phyloP scores from a whole-genome alignment of 257 asterid species.

The Salvia splendens region DNA sequence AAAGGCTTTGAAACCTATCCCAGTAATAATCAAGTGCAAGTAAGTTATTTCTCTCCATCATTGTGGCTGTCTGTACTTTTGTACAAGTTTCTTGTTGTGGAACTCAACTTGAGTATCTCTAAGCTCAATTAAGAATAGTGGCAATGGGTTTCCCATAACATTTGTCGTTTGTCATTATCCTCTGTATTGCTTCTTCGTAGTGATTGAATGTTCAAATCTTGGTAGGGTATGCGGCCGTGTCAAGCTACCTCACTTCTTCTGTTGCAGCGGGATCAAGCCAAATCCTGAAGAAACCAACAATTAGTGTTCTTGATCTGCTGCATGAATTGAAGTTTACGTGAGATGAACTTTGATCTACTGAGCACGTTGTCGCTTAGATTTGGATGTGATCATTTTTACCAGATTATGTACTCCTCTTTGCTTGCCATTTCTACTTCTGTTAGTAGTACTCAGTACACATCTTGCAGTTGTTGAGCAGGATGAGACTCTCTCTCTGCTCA shows the following conservation, averaged over 20 bases:
- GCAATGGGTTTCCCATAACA: too few species aligned
- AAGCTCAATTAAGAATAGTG: background rate
- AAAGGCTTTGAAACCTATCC: slow-evolving; percentile 94
- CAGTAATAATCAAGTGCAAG: slow-evolving; percentile 94
- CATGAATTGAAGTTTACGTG: background rate
- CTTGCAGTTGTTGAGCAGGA: slow-evolving; percentile 17
- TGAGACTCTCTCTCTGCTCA: background rate
- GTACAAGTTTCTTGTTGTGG: background rate
- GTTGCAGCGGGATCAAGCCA: slow-evolving; percentile 87
- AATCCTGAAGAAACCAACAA: slow-evolving; percentile 48
- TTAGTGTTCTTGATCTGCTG: slow-evolving; percentile 17
- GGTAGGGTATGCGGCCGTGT: slow-evolving; percentile 92
- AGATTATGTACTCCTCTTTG: background rate
- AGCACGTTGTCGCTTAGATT: background rate
- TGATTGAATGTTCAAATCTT: background rate
- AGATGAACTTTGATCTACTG: slow-evolving; percentile 1
- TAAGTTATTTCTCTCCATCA: slow-evolving; percentile 45
- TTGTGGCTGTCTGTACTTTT: background rate
- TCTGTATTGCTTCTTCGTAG: background rate
- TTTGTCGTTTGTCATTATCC: background rate
- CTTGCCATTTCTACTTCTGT: too few species aligned
- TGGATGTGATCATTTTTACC: background rate
- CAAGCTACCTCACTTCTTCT: slow-evolving; percentile 87
- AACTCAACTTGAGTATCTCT: background rate
- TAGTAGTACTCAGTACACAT: too few species aligned